Percentiles rank a stretch among this genome's conserved stretches.
Evolutionary conservation across 441 rosid species (phyloP).

Genomic region (Adansonia rubrostipa): DNA sequence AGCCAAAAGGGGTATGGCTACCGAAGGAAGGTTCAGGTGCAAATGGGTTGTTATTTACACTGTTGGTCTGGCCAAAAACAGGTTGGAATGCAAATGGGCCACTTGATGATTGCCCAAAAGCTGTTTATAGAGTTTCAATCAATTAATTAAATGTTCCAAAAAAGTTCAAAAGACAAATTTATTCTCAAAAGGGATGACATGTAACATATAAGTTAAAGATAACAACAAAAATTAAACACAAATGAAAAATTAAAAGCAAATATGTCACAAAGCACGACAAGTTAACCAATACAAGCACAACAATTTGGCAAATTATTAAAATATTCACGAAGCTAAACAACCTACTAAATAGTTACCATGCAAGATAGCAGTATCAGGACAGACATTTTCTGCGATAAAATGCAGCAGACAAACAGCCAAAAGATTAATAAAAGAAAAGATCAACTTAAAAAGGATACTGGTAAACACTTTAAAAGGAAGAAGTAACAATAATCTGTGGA

Average conservation of each 20-base stretch:
- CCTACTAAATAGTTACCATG: background rate
- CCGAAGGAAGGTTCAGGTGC: conserved; percentile 76
- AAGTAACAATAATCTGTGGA: background rate
- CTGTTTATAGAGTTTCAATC: conserved; percentile 43
- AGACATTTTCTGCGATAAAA: too few relatives aligned
- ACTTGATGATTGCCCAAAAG: conserved; percentile 86
- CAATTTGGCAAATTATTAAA: background rate
- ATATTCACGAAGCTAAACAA: background rate
- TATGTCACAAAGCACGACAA: background rate
- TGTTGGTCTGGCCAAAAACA: conserved; percentile 76
- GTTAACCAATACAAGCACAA: background rate
- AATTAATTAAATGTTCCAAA: conserved; percentile 22
- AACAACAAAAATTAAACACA: background rate
- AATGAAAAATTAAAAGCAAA: background rate
- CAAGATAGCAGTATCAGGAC: too few relatives aligned
- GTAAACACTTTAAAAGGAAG: background rate
- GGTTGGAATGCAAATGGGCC: conserved; percentile 79
- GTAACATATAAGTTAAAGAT: background rate
- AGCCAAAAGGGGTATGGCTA: conserved; percentile 65
- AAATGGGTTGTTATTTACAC: conserved; percentile 66
- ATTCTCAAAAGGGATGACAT: background rate
- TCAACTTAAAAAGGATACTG: background rate
- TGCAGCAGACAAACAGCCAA: too few relatives aligned
- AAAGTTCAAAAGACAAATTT: conserved; percentile 3
- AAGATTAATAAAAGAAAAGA: too few relatives aligned